Evolutionary conservation across 208 protist species (phyloP), one percentile per base, ranked within the genome.

Genomic region (Phytomonas francai): DNA sequence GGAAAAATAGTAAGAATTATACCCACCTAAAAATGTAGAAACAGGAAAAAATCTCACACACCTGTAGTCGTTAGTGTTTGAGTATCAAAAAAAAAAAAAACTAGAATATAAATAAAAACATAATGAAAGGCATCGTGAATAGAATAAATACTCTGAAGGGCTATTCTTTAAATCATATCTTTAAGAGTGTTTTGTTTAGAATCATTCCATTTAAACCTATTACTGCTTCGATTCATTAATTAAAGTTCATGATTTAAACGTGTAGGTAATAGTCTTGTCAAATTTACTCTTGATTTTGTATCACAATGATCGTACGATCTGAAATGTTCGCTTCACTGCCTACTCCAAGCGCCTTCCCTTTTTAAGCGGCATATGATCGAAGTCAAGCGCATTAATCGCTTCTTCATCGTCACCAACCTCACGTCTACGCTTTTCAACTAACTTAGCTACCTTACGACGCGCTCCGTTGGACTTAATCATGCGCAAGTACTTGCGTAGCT

Each of bases 381-480:
- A 39, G 62, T 90, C 85, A 32, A 93, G 76, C 31, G 77, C 81
- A 56, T 75, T 77, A 22, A 79, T 75, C 22, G 76, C 81, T 67
- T 94, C 91, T 54, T 96, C 88, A 45, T 80, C 72, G 4, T 71
- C 77, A 34, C 61, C 68, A 65, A 70, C 77, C 59, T 93, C 90
- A 36, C 91, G 84, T 25, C 67, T 16, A 34, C 91, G 79, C 75
- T 96, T 96, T 74, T 78, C 74, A 22, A 49, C 74, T 36, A 92
- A 59, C 76, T 91, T 88, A 0, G 79, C 78, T 1, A 94, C 42
- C 76, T 96, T 96, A 30, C 91, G 80, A 0, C 91, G 74, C 4
- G 77, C 74, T 9, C 91, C 91, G 70, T 96, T 96, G 12, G 91
- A 91, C 78, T 96, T 96, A 42, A 96, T 59, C 76, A 94, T 87